A percentile compares a stretch with the other conserved stretches of the same genome.
Conservation (phyloP, 805 yeast species). For the Myxozyma monticola region DNA sequence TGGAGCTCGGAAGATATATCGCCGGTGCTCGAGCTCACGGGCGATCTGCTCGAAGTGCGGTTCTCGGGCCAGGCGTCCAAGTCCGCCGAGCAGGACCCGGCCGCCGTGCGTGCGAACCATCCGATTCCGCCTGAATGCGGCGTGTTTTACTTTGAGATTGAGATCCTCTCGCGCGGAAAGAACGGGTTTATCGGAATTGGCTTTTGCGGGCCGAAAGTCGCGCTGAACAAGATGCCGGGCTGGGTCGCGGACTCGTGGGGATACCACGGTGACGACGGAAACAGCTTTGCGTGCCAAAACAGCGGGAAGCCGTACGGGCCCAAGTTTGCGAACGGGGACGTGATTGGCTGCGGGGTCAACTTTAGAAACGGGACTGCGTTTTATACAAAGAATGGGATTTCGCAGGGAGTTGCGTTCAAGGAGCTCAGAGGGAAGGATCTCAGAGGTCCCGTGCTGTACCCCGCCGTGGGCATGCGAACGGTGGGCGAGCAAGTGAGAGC, state of each 20-base stretch:
- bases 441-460: constrained; percentile 44
- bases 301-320: constrained; percentile 46
- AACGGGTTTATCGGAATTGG: constrained; percentile 51
- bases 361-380: constrained; percentile 63
- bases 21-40: constrained; percentile 15
- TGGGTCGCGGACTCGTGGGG: constrained; percentile 52
- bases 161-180: constrained; percentile 41
- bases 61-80: constrained; percentile 16
- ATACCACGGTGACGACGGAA: constrained; percentile 55
- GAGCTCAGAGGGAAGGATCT: constrained; percentile 41
- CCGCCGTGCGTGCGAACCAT: constrained; percentile 29
- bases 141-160: constrained; percentile 54
- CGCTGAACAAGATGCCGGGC: constrained; percentile 48
- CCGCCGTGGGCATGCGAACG: constrained; percentile 49
- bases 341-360: constrained; percentile 83
- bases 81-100: constrained; percentile 28
- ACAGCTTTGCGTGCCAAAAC: constrained; percentile 43
- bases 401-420: constrained; percentile 55
- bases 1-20: constrained; percentile 23
- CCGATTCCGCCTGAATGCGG: constrained; percentile 46
- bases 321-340: constrained; percentile 57
- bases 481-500: constrained; percentile 47
- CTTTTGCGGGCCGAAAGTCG: constrained; percentile 41
- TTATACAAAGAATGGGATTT: constrained; percentile 78
- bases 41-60: constrained; percentile 20